Conservation (phyloP, 1,284 basidiomycete species). For the Butyriboletus pseudospeciosus region DNA sequence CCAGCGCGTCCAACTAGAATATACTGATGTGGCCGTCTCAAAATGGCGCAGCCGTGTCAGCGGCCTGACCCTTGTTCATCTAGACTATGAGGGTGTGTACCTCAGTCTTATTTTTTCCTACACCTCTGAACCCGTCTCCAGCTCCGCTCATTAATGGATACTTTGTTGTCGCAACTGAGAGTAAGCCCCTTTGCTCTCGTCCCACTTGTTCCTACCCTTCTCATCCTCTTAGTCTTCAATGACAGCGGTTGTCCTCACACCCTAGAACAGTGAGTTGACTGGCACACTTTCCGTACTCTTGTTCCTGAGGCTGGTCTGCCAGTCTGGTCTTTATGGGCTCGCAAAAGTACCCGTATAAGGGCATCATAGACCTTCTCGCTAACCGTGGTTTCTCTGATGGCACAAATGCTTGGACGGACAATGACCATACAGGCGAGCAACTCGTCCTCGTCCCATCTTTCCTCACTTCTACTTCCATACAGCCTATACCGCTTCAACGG, state of each 20-base stretch:
- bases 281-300: neutral
- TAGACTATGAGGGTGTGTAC: slow-evolving; percentile 72
- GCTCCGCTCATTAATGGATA: slow-evolving; percentile 91
- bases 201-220: neutral
- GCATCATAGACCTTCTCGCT: slow-evolving; percentile 94
- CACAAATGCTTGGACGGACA: slow-evolving; percentile 85
- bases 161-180: slow-evolving; percentile 91
- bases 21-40: slow-evolving; percentile 71
- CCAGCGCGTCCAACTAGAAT: slow-evolving; percentile 66
- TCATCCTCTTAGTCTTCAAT: slow-evolving; percentile 66
- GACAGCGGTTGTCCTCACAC: slow-evolving; percentile 94
- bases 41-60: slow-evolving; percentile 82
- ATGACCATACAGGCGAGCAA: slow-evolving; percentile 62
- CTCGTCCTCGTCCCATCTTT: neutral
- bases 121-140: slow-evolving; percentile 30
- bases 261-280: slow-evolving; percentile 72
- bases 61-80: slow-evolving; percentile 74
- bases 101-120: neutral
- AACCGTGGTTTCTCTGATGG: slow-evolving; percentile 94
- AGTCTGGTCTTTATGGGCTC: slow-evolving; percentile 93
- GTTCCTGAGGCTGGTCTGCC: slow-evolving; percentile 8
- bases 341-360: slow-evolving; percentile 94
- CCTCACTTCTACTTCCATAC: neutral
- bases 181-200: slow-evolving; percentile 39
- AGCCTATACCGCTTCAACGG: slow-evolving; percentile 96